phyloP scores from a whole-genome alignment of 1,284 basidiomycete genomes.

The Salmacisia buchloeana region DNA sequence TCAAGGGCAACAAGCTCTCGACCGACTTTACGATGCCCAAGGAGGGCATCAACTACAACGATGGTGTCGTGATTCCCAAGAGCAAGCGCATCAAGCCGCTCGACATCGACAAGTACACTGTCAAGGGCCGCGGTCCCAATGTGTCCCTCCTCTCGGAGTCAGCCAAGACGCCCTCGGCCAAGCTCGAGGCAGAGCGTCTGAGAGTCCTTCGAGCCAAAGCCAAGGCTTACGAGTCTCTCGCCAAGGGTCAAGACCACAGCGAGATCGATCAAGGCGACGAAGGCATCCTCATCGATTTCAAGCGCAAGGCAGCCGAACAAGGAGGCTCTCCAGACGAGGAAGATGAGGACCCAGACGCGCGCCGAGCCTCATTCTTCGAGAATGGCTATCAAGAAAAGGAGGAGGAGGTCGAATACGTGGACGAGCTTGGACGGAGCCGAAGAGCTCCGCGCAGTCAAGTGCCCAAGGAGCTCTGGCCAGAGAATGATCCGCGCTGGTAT shows the following conservation, averaged over 20 bases:
- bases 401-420: constrained; percentile 73
- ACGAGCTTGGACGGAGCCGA: constrained; percentile 74
- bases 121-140: background rate
- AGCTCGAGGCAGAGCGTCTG: constrained; percentile 62
- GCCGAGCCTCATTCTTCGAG: constrained; percentile 44
- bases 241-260: constrained; percentile 73
- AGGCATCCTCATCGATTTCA: constrained; percentile 71
- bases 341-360: constrained; percentile 56
- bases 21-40: background rate
- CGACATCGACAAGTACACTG: constrained; percentile 1
- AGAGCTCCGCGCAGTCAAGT: constrained; percentile 68
- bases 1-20: constrained; percentile 5
- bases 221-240: constrained; percentile 71
- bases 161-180: constrained; percentile 13
- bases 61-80: background rate
- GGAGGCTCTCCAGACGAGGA: constrained; percentile 58
- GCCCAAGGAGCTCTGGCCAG: constrained; percentile 61
- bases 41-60: background rate
- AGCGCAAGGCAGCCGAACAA: constrained; percentile 64
- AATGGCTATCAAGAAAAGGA: constrained; percentile 63
- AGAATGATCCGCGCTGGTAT: background rate
- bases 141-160: constrained; percentile 6
- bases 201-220: constrained; percentile 67
- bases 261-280: constrained; percentile 57
- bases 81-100: background rate